These are phyloP conservation scores for Malus asiatica DNA, from an alignment of 306 rosid species.

Conservation along the genomic window DNA sequence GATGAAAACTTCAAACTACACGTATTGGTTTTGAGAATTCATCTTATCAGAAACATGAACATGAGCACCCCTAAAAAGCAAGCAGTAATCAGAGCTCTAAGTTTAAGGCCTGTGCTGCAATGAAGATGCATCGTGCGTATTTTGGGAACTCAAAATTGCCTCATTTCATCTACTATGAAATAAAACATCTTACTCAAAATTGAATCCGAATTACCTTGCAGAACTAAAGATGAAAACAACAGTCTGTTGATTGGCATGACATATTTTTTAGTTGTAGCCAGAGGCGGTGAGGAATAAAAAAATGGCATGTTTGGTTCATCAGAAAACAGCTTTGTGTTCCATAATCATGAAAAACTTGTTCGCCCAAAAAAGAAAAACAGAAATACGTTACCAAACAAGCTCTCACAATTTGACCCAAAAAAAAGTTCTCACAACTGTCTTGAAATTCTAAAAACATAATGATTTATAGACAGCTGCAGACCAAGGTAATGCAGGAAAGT, in stretches of 20 bases:
- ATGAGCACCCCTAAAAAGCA: not conserved
- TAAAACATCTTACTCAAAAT: not conserved
- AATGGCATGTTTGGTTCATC: not conserved
- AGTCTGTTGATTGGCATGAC: not conserved
- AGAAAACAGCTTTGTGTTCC: not conserved
- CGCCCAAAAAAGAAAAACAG: too few relatives aligned
- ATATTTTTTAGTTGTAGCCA: not conserved
- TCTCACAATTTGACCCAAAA: not conserved
- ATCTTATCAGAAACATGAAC: too few relatives aligned
- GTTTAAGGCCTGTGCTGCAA: not conserved
- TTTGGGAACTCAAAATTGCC: not conserved
- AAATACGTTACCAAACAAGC: not conserved
- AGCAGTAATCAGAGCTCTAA: slow-evolving; percentile 1
- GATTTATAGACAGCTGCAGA: not conserved
- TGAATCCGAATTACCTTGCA: not conserved
- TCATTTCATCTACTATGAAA: not conserved
- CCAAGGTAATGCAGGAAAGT: not conserved
- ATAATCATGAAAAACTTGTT: not conserved
- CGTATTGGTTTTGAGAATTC: too few relatives aligned
- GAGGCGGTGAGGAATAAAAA: not conserved
- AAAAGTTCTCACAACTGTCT: not conserved
- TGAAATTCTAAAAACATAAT: not conserved
- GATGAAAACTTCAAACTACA: too few relatives aligned
- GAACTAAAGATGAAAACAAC: not conserved
- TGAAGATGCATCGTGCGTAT: not conserved